These are phyloP conservation scores for Claviceps spartinae DNA, from an alignment of 2,329 filamentous ascomycete genomes.

Conservation along the genomic window DNA sequence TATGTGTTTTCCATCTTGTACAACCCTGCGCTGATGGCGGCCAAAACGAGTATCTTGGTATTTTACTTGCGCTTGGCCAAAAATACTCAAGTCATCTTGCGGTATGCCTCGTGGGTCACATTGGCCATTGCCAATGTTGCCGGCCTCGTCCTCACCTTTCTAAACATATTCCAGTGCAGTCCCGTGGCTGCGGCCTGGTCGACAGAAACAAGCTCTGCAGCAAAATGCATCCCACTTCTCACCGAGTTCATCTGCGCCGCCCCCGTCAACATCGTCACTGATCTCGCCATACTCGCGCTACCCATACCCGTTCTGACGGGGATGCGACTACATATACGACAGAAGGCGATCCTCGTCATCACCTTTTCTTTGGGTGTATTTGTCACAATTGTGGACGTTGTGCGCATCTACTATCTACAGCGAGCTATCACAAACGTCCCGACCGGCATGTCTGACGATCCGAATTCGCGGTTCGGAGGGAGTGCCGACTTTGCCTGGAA, in stretches of 20 bases:
- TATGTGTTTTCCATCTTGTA: slow-evolving; percentile 53
- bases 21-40: slow-evolving; percentile 82
- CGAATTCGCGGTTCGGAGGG: slow-evolving; percentile 34
- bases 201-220: slow-evolving; percentile 17
- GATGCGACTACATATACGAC: slow-evolving; percentile 71
- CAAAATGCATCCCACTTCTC: slow-evolving; percentile 41
- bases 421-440: slow-evolving; percentile 43
- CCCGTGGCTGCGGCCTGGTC: slow-evolving; percentile 61
- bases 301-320: slow-evolving; percentile 79
- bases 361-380: slow-evolving; percentile 84
- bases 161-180: slow-evolving; percentile 77
- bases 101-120: slow-evolving; percentile 69
- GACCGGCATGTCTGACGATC: slow-evolving; percentile 21
- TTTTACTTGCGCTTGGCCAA: slow-evolving; percentile 79
- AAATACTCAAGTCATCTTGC: slow-evolving; percentile 61
- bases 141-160: slow-evolving; percentile 64
- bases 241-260: slow-evolving; percentile 61
- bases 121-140: slow-evolving; percentile 66
- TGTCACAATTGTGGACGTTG: slow-evolving; percentile 74
- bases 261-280: slow-evolving; percentile 83
- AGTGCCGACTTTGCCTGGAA: slow-evolving; percentile 52
- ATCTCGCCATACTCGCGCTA: slow-evolving; percentile 73
- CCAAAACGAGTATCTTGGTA: slow-evolving; percentile 82
- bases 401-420: slow-evolving; percentile 83
- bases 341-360: slow-evolving; percentile 76